Conservation (phyloP, 225 moss, liverwort and hornwort genomes). For the Rhytidiadelphus loreus region DNA sequence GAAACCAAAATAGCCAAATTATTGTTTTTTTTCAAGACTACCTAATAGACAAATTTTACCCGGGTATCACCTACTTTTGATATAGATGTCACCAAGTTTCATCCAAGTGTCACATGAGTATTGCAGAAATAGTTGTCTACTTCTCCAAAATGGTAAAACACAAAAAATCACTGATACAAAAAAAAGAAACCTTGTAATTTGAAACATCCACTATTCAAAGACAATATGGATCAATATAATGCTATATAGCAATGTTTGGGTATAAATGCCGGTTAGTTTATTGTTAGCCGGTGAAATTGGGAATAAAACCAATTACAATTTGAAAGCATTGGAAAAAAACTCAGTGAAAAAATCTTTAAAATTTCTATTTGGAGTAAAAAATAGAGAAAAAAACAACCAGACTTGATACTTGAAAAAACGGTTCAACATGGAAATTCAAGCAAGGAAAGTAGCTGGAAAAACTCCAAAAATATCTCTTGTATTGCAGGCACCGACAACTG, state of each 20-base stretch:
- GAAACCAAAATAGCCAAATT: fast-evolving
- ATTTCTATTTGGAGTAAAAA: background rate
- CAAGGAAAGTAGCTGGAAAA: background rate
- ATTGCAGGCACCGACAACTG: background rate
- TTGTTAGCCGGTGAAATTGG: too few relatives aligned
- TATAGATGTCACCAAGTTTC: too few relatives aligned
- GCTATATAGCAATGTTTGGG: background rate
- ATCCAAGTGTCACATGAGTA: too few relatives aligned
- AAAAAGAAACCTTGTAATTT: background rate
- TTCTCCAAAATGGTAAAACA: background rate
- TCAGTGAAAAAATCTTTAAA: too few relatives aligned
- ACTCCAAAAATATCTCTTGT: background rate
- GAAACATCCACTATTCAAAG: background rate
- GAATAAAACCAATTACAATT: background rate
- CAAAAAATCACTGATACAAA: background rate
- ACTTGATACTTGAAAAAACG: too few relatives aligned
- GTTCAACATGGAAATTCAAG: too few relatives aligned
- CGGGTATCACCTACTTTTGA: too few relatives aligned
- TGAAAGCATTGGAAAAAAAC: too few relatives aligned
- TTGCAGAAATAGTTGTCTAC: fast-evolving
- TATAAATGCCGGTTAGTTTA: too few relatives aligned
- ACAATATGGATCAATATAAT: background rate
- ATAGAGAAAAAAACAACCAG: background rate
- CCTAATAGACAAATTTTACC: too few relatives aligned
- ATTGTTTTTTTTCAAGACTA: too few relatives aligned